Evolutionary conservation across 1,284 basidiomycete species (phyloP).

Genomic region (Austroboletus niveus): DNA sequence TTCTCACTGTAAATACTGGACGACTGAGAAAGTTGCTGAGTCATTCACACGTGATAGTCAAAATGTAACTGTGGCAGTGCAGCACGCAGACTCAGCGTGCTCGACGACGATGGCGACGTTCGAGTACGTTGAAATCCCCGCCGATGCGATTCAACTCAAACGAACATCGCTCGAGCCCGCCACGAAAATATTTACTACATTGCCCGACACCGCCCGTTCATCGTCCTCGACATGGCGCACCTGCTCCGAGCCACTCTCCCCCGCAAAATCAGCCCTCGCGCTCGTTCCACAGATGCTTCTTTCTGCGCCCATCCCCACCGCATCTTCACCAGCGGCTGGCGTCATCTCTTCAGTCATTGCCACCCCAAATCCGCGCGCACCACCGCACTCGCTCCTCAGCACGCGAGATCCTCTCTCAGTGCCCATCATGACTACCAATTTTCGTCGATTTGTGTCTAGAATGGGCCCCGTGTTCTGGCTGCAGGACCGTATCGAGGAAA

Average conservation of each 20-base stretch:
- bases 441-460: constrained; percentile 66
- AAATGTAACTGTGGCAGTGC: constrained; percentile 9
- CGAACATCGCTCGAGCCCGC: constrained; percentile 37
- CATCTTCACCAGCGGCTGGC: constrained; percentile 1
- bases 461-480: constrained; percentile 74
- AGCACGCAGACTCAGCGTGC: not conserved
- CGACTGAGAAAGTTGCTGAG: too few species aligned
- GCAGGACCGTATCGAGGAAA: constrained; percentile 73
- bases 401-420: constrained; percentile 66
- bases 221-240: constrained; percentile 4
- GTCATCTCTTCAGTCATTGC: constrained; percentile 18
- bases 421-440: constrained; percentile 69
- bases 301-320: constrained; percentile 18
- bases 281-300: constrained; percentile 29
- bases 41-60: too few species aligned
- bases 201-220: constrained; percentile 36
- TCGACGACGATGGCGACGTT: constrained; percentile 41
- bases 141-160: constrained; percentile 44
- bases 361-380: constrained; percentile 22
- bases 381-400: constrained; percentile 36
- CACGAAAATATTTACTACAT: constrained; percentile 42
- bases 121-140: constrained; percentile 52
- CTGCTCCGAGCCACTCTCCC: constrained; percentile 13
- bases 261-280: constrained; percentile 16
- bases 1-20: too few species aligned